Percentiles rank a stretch among this genome's conserved stretches.
Conservation (phyloP, 768 basidiomycete species). For the Termitomyces sp. region DNA sequence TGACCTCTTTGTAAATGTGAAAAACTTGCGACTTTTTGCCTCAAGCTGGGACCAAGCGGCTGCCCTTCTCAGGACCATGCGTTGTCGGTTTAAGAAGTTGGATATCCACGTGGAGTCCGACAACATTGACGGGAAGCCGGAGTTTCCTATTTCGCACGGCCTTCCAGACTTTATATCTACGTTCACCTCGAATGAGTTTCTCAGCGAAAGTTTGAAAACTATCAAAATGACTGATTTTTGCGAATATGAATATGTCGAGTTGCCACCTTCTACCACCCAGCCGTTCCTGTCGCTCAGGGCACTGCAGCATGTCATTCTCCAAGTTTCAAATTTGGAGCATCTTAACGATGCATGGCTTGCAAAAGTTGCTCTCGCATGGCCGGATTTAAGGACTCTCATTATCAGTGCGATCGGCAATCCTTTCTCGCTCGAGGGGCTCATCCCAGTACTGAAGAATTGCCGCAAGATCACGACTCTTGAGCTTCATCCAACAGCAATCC, state of each 20-base stretch:
- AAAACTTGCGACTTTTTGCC: background rate
- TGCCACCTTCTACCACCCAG: background rate
- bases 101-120: background rate
- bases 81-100: background rate
- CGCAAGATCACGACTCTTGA: conserved; percentile 1
- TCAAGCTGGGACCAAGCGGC: background rate
- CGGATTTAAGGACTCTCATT: background rate
- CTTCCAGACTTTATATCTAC: background rate
- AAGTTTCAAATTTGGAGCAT: background rate
- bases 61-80: background rate
- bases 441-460: background rate
- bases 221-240: background rate
- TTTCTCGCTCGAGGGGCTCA: background rate
- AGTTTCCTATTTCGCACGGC: background rate
- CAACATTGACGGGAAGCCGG: background rate
- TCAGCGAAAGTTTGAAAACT: background rate
- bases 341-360: conserved; percentile 1
- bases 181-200: background rate
- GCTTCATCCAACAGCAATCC: background rate
- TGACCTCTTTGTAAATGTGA: background rate
- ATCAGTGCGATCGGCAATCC: background rate
- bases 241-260: background rate
- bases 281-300: background rate
- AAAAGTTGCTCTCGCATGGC: conserved; percentile 1
- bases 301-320: background rate